These are phyloP conservation scores for Handroanthus guayacan DNA, from an alignment of 257 asterid genomes.

Conservation along the genomic window DNA sequence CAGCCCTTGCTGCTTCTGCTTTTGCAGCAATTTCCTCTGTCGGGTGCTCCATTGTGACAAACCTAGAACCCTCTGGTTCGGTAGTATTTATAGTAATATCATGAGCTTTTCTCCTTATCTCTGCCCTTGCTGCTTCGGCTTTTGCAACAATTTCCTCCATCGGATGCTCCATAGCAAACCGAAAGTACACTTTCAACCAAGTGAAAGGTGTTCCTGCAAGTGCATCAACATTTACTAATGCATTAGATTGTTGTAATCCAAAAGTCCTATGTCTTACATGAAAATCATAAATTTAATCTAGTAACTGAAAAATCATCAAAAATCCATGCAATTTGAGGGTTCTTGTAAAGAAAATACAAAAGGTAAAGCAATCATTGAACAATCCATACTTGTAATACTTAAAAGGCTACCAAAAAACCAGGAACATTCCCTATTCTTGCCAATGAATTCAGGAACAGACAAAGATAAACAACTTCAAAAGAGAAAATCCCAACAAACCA, in stretches of 20 bases:
- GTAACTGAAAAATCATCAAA: neutral
- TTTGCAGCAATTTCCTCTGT: constrained; percentile 30
- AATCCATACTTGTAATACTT: neutral
- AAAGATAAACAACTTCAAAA: neutral
- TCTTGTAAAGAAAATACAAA: neutral
- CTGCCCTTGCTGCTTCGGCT: constrained; percentile 29
- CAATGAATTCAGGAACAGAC: neutral
- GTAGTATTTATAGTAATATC: constrained; percentile 22
- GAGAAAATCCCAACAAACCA: neutral
- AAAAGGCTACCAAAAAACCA: neutral
- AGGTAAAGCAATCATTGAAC: neutral
- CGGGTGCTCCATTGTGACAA: constrained; percentile 40
- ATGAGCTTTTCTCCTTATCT: constrained; percentile 23
- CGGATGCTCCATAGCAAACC: constrained; percentile 37
- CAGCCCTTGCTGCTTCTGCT: constrained; percentile 29
- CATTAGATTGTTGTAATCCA: neutral
- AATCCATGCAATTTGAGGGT: neutral
- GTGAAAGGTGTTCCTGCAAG: constrained; percentile 8
- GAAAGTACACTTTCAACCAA: constrained; percentile 23
- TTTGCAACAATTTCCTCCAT: constrained; percentile 30
- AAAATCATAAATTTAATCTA: neutral
- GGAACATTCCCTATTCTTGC: neutral
- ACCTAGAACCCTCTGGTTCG: too few relatives aligned
- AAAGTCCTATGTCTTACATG: neutral
- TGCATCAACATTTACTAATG: neutral